These are phyloP conservation scores for Jasminum sambac DNA, from an alignment of 257 asterid species.

Conservation along the genomic window DNA sequence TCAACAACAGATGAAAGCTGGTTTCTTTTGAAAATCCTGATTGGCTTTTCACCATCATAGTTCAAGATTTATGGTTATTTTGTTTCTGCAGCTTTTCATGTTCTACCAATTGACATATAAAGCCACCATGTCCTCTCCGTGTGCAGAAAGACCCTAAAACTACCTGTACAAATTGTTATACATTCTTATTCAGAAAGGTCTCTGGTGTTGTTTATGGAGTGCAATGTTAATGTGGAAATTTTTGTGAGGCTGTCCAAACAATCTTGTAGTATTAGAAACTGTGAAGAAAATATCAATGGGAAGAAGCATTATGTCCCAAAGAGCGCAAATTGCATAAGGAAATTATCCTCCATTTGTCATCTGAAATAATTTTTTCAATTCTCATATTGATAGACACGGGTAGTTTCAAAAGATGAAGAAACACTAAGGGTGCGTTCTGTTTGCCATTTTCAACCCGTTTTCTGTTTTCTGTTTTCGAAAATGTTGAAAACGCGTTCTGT, in stretches of 20 bases:
- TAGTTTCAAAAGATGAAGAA: neutral
- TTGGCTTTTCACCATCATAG: neutral
- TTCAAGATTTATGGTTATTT: neutral
- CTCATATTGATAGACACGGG: neutral
- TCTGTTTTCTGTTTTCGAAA: no score
- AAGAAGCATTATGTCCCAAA: neutral
- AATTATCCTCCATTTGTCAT: neutral
- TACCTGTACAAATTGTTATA: no score
- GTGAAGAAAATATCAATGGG: neutral
- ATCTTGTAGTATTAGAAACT: neutral
- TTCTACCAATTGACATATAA: neutral
- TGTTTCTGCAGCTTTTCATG: neutral
- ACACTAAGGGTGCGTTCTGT: no score
- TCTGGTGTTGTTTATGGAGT: neutral
- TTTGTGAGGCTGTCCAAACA: neutral
- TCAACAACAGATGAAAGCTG: neutral
- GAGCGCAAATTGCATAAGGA: neutral
- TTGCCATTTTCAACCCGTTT: no score
- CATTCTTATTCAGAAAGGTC: neutral
- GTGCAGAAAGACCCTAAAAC: neutral
- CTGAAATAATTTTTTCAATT: neutral
- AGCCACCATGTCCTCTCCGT: neutral
- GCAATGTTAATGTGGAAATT: neutral
- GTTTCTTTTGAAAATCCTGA: conserved; percentile 1
- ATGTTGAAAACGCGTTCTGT: no score